Evolutionary conservation across 2,329 filamentous ascomycete genomes (phyloP), one percentile per base, ranked within the genome.

Genomic region (Neopestalotiopsis sp.): DNA sequence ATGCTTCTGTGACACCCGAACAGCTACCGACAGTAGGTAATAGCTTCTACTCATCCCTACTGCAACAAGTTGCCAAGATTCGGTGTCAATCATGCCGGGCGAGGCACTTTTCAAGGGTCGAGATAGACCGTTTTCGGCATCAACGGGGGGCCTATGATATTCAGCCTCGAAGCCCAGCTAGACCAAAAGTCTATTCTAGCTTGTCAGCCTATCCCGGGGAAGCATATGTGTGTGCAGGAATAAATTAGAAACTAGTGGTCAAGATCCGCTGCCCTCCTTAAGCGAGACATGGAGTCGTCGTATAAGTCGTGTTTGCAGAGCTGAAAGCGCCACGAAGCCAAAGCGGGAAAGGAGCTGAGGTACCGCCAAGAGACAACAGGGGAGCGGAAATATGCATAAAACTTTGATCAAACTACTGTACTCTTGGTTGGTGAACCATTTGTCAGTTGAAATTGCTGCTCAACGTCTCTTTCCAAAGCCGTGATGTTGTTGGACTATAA

Each of bases 231-330:
- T 38, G 42, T 58, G 49, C 17, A 32, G 30, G 65, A 30, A 24
- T 24, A 24, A 28, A 24, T 67, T 6, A 45, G 3, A 7, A 30
- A 42, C 32, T 34, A 61, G 53, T 30, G 30, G 56, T 28, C 2
- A 7, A 10, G 5, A 53, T 53, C 42, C 30, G 17, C 14, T 4
- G 59, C 1, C 34, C 34, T 38, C 10, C 24, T 3, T 14, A 61
- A 61, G 14, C n/a, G 24, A 30, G 32, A 17, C n/a, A n/a, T 61
- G 59, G 28, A 61, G 30, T 61, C 12, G 57, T 30, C 12, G 57
- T 30, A 24, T 59, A 59, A 59, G 57, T 30, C n/a, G 30, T 38
- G 14, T 74, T 78, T 80, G 76, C 79, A 79, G 75, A 81, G 80
- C 79, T 81, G 80, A 81, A 72, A 42, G 68, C 67, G 72, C 71